A percentile compares a stretch with the other conserved stretches of the same genome.
phyloP scores from a whole-genome alignment of 1,284 basidiomycete genomes.

The Rhizoctonia solani region DNA sequence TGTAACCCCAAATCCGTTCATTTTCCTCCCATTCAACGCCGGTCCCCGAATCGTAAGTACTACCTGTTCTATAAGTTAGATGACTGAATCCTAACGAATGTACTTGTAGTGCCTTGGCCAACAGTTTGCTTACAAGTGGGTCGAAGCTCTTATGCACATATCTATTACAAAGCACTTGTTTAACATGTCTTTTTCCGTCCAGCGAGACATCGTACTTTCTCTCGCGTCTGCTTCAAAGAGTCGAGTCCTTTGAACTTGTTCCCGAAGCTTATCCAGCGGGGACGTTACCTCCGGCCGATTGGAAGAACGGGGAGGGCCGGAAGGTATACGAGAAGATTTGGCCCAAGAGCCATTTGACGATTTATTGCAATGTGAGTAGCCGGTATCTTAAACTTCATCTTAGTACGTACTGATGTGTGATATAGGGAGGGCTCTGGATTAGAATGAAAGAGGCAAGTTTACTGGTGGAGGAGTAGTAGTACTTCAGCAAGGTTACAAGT shows the following conservation, averaged over 20 bases:
- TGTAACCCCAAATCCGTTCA: no score
- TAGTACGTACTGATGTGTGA: no score
- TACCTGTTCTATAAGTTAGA: slow-evolving; percentile 49
- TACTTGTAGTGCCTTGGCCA: no score
- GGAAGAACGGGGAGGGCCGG: slow-evolving; percentile 48
- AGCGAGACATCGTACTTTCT: slow-evolving; percentile 70
- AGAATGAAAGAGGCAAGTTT: slow-evolving; percentile 37
- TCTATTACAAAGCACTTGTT: slow-evolving; percentile 36
- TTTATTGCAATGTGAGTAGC: slow-evolving; percentile 46
- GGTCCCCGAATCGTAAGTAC: slow-evolving; percentile 54
- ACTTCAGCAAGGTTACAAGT: no score
- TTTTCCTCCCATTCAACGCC: slow-evolving; percentile 65
- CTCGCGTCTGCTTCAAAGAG: slow-evolving; percentile 63
- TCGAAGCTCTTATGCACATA: slow-evolving; percentile 36
- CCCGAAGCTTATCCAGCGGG: slow-evolving; percentile 52
- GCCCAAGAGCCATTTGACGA: slow-evolving; percentile 59
- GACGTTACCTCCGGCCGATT: slow-evolving; percentile 52
- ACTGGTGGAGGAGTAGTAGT: no score
- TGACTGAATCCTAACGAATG: no score
- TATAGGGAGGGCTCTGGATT: slow-evolving; percentile 45
- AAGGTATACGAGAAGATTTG: slow-evolving; percentile 55
- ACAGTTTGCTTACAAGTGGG: slow-evolving; percentile 41
- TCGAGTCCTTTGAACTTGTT: slow-evolving; percentile 56
- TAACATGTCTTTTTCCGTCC: slow-evolving; percentile 60
- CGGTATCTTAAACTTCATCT: not conserved